Evolutionary conservation across 1,284 basidiomycete species (phyloP), one percentile per base, ranked within the genome.

Genomic region (Sporisorium sorghi): DNA sequence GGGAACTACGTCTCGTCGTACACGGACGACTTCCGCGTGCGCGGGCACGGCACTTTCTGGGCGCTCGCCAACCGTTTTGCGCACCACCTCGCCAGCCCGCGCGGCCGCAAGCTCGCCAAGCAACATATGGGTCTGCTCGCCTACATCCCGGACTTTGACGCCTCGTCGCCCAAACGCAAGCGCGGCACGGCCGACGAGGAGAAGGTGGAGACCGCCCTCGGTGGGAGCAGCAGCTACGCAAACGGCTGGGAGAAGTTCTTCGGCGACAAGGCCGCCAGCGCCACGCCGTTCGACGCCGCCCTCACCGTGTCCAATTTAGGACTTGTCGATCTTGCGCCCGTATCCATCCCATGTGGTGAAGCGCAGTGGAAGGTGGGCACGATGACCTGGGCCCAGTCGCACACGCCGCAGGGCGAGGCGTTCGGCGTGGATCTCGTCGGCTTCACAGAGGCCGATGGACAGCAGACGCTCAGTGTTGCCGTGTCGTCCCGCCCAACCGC

Each of bases 211-310:
- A 23, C 11, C 17, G 10, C 50, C 1, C 35, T 39, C 14, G 23
- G 33, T 2, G 6, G 33, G 7, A 33, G 46, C n/a, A 32, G 12
- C 8, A n/a, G 3, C 2, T 66, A 46, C 23, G 17, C 23, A 0
- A 72, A 65, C 24, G 69, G 69, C 5, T 72, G 69, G 69, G 69
- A 72, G 24, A 53, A 62, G 40, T 61, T 62, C 30, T 72, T 66
- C n/a, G 58, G 46, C 14, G 21, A 44, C 5, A 48, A 50, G 21
- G 6, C 33, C 0, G 4, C 26, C 1, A 49, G 54, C 1, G 2
- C 9, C 0, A 23, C 32, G 0, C 63, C 69, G 0, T 72, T 58
- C 21, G 58, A 58, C 19, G 23, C 55, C 12, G 49, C 58, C 0
- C 37, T 72, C 19, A 58, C 49, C 23, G 39, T 72, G 12, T 62